Conservation (phyloP, 1,284 basidiomycete species). For the Laetiporus sulphureus region DNA sequence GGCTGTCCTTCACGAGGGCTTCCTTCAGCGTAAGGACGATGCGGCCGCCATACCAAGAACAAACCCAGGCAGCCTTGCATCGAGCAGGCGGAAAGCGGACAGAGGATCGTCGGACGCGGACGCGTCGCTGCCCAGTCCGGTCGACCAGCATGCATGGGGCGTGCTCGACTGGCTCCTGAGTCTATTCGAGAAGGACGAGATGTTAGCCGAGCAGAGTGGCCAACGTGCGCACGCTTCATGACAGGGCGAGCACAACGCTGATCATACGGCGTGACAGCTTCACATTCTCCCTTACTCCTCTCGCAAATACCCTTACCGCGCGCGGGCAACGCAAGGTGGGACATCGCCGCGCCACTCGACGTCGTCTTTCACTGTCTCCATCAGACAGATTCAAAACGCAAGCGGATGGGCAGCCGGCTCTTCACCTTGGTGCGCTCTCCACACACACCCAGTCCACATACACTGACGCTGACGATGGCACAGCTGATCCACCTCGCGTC, state of each 20-base stretch:
- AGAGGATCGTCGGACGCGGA: constrained; percentile 18
- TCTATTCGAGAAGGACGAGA: constrained; percentile 60
- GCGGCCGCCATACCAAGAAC: constrained; percentile 4
- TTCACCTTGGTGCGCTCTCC: constrained; percentile 39
- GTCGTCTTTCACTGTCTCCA: constrained; percentile 46
- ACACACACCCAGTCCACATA: not conserved
- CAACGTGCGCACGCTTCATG: constrained; percentile 27
- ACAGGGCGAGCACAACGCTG: not conserved
- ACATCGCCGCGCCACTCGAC: constrained; percentile 48
- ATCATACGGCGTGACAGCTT: constrained; percentile 31
- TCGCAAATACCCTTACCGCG: constrained; percentile 61
- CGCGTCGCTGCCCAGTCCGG: constrained; percentile 25
- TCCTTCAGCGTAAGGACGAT: constrained; percentile 32
- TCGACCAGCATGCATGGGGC: constrained; percentile 59
- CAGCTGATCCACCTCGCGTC: constrained; percentile 52
- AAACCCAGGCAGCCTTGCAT: too few relatives aligned
- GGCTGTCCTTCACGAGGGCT: constrained; percentile 50
- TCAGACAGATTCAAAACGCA: constrained; percentile 31
- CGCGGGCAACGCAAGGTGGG: constrained; percentile 44
- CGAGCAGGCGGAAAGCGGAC: constrained; percentile 28
- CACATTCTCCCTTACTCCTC: constrained; percentile 51
- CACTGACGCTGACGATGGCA: not conserved
- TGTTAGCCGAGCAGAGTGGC: constrained; percentile 23
- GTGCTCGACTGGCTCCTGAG: constrained; percentile 57
- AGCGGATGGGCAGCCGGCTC: constrained; percentile 40